phyloP scores from a whole-genome alignment of 495 filamentous ascomycete genomes.

The Penicillium fimorum region DNA sequence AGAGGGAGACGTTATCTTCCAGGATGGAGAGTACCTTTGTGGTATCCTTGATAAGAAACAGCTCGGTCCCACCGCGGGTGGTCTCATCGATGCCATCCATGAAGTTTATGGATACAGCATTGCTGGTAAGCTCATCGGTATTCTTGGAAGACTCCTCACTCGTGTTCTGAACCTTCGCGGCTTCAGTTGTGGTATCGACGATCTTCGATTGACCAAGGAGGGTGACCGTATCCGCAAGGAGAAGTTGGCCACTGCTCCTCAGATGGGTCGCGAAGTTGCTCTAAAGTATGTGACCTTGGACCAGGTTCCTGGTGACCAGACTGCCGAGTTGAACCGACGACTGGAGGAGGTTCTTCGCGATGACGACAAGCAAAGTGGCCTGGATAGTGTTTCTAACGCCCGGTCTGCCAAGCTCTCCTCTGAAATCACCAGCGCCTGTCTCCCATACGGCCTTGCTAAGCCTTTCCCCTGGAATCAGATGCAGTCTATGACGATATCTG shows the following conservation, averaged over 20 bases:
- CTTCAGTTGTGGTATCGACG: constrained; percentile 96
- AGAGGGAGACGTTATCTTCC: constrained; percentile 79
- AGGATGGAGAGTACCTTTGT: constrained; percentile 79
- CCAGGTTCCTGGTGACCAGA: constrained; percentile 56
- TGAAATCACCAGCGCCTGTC: constrained; percentile 71
- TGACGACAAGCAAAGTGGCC: constrained; percentile 79
- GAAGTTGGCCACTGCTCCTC: constrained; percentile 63
- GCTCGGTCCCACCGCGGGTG: constrained; percentile 81
- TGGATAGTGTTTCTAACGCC: constrained; percentile 84
- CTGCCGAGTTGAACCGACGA: constrained; percentile 68
- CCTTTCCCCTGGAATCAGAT: constrained; percentile 96
- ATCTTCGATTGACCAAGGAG: constrained; percentile 79
- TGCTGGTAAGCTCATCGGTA: constrained; percentile 82
- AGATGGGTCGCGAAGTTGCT: constrained; percentile 80
- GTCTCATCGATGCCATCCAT: constrained; percentile 87
- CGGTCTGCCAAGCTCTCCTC: constrained; percentile 69
- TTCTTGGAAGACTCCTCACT: constrained; percentile 85
- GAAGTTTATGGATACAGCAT: constrained; percentile 87
- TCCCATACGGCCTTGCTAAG: constrained; percentile 82
- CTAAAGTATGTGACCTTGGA: constrained; percentile 90
- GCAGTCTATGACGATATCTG: constrained; percentile 97
- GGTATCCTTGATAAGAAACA: constrained; percentile 97
- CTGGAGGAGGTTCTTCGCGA: constrained; percentile 90
- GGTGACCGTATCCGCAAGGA: constrained; percentile 72
- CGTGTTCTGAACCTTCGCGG: constrained; percentile 89